Conservation (phyloP, 306 rosid genomes). For the Echinosophora koreensis region DNA sequence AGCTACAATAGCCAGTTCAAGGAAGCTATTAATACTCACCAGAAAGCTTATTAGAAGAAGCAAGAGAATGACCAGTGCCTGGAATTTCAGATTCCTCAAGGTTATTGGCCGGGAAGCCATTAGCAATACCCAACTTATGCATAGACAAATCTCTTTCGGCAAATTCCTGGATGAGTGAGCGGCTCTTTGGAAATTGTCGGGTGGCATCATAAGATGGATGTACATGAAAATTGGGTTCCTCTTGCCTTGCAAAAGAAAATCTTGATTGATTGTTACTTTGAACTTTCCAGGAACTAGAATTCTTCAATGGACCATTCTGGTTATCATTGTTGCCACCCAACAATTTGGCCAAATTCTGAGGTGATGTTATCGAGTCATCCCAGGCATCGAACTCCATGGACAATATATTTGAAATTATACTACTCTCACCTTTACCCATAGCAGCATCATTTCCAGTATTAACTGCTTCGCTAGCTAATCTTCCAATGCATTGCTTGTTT, state of each 20-base stretch:
- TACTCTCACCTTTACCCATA: constrained; percentile 82
- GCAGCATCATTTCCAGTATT: constrained; percentile 53
- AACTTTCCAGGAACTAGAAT: constrained; percentile 74
- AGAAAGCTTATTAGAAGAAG: constrained; percentile 64
- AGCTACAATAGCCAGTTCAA: neutral
- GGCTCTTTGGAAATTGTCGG: constrained; percentile 58
- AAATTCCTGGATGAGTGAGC: constrained; percentile 59
- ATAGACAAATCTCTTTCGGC: constrained; percentile 60
- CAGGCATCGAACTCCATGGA: constrained; percentile 81
- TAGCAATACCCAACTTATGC: constrained; percentile 59
- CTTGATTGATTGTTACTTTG: constrained; percentile 82
- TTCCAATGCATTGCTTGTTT: constrained; percentile 53
- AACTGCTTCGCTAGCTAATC: constrained; percentile 57
- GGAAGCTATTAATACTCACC: constrained; percentile 61
- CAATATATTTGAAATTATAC: constrained; percentile 90
- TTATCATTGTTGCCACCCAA: constrained; percentile 66
- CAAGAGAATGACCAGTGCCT: constrained; percentile 46
- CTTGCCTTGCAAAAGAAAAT: constrained; percentile 92
- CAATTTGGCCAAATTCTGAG: constrained; percentile 66
- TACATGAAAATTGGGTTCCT: constrained; percentile 63
- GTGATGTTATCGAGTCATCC: constrained; percentile 75
- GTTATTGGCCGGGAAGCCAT: constrained; percentile 60
- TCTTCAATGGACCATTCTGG: constrained; percentile 55
- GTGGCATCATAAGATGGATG: constrained; percentile 57
- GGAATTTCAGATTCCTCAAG: constrained; percentile 64